A percentile compares a stretch with the other conserved stretches of the same genome.
phyloP scores from a whole-genome alignment of 257 asterid genomes.

The Solanum chiquidenum region DNA sequence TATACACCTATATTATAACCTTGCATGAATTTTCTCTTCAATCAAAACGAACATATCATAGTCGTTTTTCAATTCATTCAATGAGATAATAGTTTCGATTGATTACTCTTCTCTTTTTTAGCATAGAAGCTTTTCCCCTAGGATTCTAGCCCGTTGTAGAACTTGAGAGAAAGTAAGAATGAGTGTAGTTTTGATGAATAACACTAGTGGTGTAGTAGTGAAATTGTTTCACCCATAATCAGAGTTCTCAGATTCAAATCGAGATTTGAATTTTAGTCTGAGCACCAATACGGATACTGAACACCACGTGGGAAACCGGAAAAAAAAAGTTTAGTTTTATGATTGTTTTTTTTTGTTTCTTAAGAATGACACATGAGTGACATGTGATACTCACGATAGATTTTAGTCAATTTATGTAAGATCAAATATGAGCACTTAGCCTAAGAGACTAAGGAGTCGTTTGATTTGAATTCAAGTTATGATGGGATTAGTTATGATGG shows the following conservation, averaged over 20 bases:
- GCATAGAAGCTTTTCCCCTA: too few relatives aligned
- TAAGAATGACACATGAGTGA: background rate
- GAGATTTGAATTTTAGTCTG: too few relatives aligned
- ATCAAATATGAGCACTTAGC: background rate
- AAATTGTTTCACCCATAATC: background rate
- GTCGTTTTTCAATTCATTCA: too few relatives aligned
- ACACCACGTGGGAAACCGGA: background rate
- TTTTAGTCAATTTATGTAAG: background rate
- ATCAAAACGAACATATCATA: too few relatives aligned
- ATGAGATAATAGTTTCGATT: too few relatives aligned
- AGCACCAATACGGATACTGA: background rate
- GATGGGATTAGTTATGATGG: too few relatives aligned
- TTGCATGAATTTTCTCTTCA: too few relatives aligned
- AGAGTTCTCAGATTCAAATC: too few relatives aligned
- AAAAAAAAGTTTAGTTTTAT: too few relatives aligned
- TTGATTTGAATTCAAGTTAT: too few relatives aligned
- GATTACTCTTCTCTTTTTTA: too few relatives aligned
- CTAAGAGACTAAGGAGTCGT: too few relatives aligned
- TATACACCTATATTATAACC: background rate
- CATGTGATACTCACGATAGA: background rate
- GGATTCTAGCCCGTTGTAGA: background rate
- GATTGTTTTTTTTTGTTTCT: background rate
- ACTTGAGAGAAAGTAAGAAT: background rate
- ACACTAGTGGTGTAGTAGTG: background rate
- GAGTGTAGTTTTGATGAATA: background rate